Evolutionary conservation across 2,329 filamentous ascomycete genomes (phyloP).

Genomic region (Talaromyces sp.): DNA sequence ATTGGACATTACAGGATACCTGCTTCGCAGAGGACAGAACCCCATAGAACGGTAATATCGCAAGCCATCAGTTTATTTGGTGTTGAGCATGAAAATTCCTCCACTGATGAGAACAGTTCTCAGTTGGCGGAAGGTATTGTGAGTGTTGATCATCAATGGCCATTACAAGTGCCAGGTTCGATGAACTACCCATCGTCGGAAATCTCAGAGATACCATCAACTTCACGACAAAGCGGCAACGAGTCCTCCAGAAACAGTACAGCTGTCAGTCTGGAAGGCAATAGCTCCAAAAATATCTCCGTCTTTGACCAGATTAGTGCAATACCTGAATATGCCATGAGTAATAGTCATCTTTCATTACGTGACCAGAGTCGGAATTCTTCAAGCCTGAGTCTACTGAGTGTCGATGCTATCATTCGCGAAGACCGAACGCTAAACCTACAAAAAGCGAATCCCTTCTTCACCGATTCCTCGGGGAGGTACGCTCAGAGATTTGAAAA

Average conservation of each 20-base stretch:
- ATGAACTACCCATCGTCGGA: not conserved
- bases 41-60: not conserved
- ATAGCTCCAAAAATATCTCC: not conserved
- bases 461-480: slow-evolving; percentile 56
- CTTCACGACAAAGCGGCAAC: not conserved
- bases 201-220: not conserved
- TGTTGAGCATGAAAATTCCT: slow-evolving; percentile 5
- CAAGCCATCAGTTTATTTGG: slow-evolving; percentile 1
- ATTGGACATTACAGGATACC: not conserved
- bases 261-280: not conserved
- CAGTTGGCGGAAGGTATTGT: slow-evolving; percentile 1
- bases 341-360: not conserved
- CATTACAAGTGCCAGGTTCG: not conserved
- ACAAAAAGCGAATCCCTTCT: slow-evolving; percentile 60
- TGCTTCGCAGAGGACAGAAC: not conserved
- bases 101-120: slow-evolving; percentile 1
- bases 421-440: slow-evolving; percentile 55
- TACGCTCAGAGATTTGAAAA: slow-evolving; percentile 55
- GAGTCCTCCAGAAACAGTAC: slow-evolving; percentile 7
- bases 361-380: slow-evolving; percentile 1
- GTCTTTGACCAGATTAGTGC: slow-evolving; percentile 1
- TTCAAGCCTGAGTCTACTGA: slow-evolving; percentile 14
- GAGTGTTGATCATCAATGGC: not conserved
- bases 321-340: slow-evolving; percentile 7
- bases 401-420: slow-evolving; percentile 42